Percentiles rank a stretch among this genome's conserved stretches.
Conservation (phyloP, 176 grass and related monocot genomes). For the Dendrocalamus sinicus region DNA sequence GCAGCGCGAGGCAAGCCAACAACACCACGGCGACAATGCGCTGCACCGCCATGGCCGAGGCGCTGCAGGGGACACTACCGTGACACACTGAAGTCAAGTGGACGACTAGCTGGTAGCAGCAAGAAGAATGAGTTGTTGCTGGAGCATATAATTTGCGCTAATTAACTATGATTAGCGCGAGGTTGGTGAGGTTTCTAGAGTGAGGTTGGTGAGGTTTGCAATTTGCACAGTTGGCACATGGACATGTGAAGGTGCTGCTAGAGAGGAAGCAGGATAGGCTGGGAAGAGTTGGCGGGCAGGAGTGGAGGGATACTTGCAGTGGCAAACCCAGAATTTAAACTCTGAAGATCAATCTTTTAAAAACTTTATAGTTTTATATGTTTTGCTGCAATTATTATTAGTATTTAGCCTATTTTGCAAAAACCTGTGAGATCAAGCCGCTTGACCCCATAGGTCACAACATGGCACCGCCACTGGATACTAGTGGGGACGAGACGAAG, state of each 20-base stretch:
- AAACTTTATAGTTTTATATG: no score
- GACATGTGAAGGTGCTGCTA: conserved; percentile 20
- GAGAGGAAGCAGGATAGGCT: conserved; percentile 7
- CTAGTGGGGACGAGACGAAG: not conserved
- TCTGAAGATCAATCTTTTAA: no score
- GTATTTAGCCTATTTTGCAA: no score
- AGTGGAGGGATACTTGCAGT: no score
- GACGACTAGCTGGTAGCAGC: not conserved
- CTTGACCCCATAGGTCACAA: no score
- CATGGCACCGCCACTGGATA: no score
- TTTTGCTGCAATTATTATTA: no score
- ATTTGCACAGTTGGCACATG: not conserved
- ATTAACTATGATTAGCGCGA: conserved; percentile 32
- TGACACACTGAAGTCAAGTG: not conserved
- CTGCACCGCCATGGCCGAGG: conserved; percentile 36
- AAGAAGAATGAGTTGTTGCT: not conserved
- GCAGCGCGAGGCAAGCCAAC: conserved; percentile 31
- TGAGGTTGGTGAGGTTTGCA: conserved; percentile 34
- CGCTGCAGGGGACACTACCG: not conserved
- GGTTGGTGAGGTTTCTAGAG: conserved; percentile 32
- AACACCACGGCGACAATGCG: conserved; percentile 9
- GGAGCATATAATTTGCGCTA: not conserved
- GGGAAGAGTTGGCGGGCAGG: not conserved
- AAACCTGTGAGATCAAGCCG: no score
- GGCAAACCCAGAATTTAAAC: no score